A percentile compares a stretch with the other conserved stretches of the same genome.
These are phyloP conservation scores for Zymoseptoria passerinii DNA, from an alignment of 2,329 filamentous ascomycete species.

Conservation along the genomic window DNA sequence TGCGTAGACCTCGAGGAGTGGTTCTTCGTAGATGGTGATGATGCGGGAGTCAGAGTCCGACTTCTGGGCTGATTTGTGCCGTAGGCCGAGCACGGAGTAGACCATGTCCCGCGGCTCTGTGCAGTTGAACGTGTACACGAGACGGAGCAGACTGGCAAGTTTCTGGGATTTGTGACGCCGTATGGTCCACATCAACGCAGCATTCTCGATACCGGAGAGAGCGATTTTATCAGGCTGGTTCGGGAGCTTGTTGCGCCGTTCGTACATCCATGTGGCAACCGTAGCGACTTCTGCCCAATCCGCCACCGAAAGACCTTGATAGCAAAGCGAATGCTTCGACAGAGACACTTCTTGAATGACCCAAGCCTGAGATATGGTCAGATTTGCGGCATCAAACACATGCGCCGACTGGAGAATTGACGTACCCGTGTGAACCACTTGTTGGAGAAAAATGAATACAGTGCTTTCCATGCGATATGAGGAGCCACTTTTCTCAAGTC, in stretches of 20 bases:
- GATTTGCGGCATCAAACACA: neutral
- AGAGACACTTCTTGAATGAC: slow-evolving; percentile 8
- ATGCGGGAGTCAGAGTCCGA: slow-evolving; percentile 2
- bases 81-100: slow-evolving; percentile 6
- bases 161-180: slow-evolving; percentile 4
- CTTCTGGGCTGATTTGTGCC: slow-evolving; percentile 5
- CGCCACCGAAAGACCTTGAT: slow-evolving; percentile 4
- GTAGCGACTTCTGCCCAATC: slow-evolving; percentile 3
- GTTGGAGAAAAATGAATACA: neutral
- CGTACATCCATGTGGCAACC: slow-evolving; percentile 4
- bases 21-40: slow-evolving; percentile 7
- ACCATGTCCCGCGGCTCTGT: slow-evolving; percentile 7
- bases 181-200: slow-evolving; percentile 2
- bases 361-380: slow-evolving; percentile 9
- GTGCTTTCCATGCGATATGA: neutral
- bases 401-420: too few relatives aligned
- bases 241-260: slow-evolving; percentile 2
- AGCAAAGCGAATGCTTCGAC: slow-evolving; percentile 5
- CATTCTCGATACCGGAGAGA: slow-evolving; percentile 6
- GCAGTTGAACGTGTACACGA: slow-evolving; percentile 5
- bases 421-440: neutral
- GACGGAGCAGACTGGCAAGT: slow-evolving; percentile 3
- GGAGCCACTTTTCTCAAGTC: too few relatives aligned
- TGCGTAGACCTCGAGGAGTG: slow-evolving; percentile 6
- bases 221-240: slow-evolving; percentile 1